Evolutionary conservation across 228 moss, liverwort and hornwort genomes (phyloP).

Genomic region (Sphagnum magellanicum): DNA sequence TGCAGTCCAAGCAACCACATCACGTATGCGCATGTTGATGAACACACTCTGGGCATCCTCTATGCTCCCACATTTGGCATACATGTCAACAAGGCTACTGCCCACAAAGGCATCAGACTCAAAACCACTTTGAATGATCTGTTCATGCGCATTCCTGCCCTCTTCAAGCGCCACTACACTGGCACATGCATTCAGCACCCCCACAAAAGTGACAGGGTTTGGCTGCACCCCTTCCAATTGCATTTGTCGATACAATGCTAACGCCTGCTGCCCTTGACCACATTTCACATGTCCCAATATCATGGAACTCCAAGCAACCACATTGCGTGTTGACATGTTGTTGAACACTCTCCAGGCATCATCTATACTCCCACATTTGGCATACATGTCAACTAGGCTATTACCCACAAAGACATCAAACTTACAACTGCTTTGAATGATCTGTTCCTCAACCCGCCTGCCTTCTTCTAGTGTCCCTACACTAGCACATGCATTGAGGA

Average conservation of each 20-base stretch:
- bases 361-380: too few relatives aligned
- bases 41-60: conserved; percentile 22
- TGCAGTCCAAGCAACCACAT: conserved; percentile 11
- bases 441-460: too few relatives aligned
- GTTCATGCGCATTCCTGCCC: conserved; percentile 14
- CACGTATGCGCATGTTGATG: conserved; percentile 20
- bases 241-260: conserved; percentile 33
- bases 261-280: conserved; percentile 20
- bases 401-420: too few relatives aligned
- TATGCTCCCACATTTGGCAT: conserved; percentile 32
- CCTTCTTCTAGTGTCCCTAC: too few relatives aligned
- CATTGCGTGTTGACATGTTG: too few relatives aligned
- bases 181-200: conserved; percentile 28
- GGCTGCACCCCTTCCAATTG: conserved; percentile 16
- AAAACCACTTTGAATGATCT: conserved; percentile 18
- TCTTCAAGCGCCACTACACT: conserved; percentile 2
- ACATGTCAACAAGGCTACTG: conserved; percentile 29
- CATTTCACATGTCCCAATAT: conserved; percentile 27
- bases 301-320: conserved; percentile 3
- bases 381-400: too few relatives aligned
- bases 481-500: too few relatives aligned
- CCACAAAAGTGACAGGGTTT: conserved; percentile 28
- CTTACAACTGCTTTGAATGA: too few relatives aligned
- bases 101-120: conserved; percentile 25
- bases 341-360: too few relatives aligned